Evolutionary conservation across 257 asterid genomes (phyloP).

Genomic region (Pogostemon cablin): DNA sequence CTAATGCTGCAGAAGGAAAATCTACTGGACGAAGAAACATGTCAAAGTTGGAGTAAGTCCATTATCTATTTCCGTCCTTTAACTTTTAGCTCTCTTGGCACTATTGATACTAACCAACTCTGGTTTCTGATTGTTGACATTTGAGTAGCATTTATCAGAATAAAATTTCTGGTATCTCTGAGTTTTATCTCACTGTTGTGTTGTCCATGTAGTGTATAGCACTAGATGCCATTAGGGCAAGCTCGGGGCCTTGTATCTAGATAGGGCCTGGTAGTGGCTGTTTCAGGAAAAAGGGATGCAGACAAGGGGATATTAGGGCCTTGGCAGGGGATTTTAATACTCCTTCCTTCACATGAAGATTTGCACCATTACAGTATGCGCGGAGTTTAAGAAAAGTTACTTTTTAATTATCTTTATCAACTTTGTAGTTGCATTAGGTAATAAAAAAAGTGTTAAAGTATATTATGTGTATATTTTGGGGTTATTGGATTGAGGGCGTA

Average conservation of each 20-base stretch:
- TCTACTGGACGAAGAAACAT: slow-evolving; percentile 30
- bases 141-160: background rate
- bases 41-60: slow-evolving; percentile 57
- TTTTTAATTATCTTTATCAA: too few species aligned
- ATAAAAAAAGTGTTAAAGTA: too few species aligned
- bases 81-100: background rate
- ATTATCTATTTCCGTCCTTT: slow-evolving; percentile 2
- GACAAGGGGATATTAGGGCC: background rate
- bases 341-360: too few species aligned
- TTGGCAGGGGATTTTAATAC: too few species aligned
- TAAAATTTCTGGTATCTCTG: background rate
- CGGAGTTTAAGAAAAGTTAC: too few species aligned
- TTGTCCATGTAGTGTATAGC: background rate
- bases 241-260: background rate
- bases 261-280: background rate
- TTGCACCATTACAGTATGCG: too few species aligned
- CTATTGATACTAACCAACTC: slow-evolving; percentile 7
- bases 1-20: slow-evolving; percentile 35
- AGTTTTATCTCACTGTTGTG: background rate
- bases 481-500: too few species aligned
- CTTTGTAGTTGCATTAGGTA: too few species aligned
- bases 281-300: background rate
- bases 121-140: slow-evolving; percentile 8
- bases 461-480: too few species aligned
- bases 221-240: too few species aligned